phyloP scores from a whole-genome alignment of 2,329 filamentous ascomycete species.

The Fusarium chaquense region DNA sequence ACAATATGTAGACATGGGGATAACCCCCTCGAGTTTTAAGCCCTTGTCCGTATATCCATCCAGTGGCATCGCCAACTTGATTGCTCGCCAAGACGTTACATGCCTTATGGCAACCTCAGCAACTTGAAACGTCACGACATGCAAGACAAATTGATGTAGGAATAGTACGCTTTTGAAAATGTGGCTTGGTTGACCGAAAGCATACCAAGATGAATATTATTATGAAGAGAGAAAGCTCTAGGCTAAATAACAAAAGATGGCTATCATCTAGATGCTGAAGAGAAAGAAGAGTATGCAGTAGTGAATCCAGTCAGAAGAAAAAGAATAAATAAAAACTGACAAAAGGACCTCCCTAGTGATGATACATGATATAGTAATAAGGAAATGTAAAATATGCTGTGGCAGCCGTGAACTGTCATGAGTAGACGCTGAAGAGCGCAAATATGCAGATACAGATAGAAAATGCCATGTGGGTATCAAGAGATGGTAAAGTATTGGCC shows the following conservation, averaged over 20 bases:
- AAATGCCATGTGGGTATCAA: conserved; percentile 45
- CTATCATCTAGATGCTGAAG: conserved; percentile 15
- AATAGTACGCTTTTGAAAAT: neutral
- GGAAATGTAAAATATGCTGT: conserved; percentile 37
- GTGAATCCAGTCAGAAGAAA: conserved; percentile 1
- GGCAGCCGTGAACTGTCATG: conserved; percentile 40
- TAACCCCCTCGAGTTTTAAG: conserved; percentile 3
- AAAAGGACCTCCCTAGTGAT: conserved; percentile 25
- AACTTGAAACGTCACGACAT: neutral
- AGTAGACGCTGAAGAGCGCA: conserved; percentile 16
- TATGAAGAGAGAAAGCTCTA: conserved; percentile 13
- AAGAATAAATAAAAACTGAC: conserved; percentile 7
- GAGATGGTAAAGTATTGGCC: conserved; percentile 46
- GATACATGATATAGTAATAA: conserved; percentile 27
- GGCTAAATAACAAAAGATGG: conserved; percentile 18
- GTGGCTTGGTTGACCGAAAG: conserved; percentile 6
- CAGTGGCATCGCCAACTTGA: conserved; percentile 1
- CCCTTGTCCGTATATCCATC: conserved; percentile 26
- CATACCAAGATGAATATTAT: conserved; percentile 13
- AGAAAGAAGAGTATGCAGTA: conserved; percentile 8
- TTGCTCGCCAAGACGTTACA: conserved; percentile 10
- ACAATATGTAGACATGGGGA: conserved; percentile 8
- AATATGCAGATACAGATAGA: conserved; percentile 18
- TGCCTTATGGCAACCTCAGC: conserved; percentile 15
- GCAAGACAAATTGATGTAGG: neutral